Evolutionary conservation across 2,329 filamentous ascomycete species (phyloP).

Genomic region (Fusarium sp.): DNA sequence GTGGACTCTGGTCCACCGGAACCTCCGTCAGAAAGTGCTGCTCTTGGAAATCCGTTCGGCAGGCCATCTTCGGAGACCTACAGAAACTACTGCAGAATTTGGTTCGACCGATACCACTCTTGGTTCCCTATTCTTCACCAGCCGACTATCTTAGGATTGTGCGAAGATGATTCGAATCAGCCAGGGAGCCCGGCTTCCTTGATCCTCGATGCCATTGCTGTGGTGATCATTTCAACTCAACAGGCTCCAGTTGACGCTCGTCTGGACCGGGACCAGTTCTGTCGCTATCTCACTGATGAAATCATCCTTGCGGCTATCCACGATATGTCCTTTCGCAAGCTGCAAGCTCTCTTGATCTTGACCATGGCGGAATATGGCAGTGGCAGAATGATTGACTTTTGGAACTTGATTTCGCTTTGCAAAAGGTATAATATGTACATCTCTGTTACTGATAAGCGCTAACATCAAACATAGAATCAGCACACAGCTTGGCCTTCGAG

Average conservation of each 20-base stretch:
- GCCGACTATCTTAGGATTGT: conserved; percentile 4
- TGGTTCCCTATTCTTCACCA: conserved; percentile 21
- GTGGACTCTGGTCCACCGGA: not conserved
- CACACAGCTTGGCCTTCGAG: conserved; percentile 8
- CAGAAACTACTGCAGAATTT: conserved; percentile 1
- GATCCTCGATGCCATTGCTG: conserved; percentile 15
- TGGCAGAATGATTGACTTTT: conserved; percentile 13
- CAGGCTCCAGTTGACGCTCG: not conserved
- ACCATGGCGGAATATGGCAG: conserved; percentile 14
- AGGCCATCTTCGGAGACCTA: not conserved
- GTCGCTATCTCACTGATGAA: not conserved
- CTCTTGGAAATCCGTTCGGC: no score
- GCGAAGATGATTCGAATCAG: not conserved
- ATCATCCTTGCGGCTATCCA: not conserved
- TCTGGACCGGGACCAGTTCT: not conserved
- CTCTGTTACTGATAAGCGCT: no score
- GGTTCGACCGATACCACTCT: conserved; percentile 18
- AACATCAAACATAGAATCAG: conserved; percentile 1
- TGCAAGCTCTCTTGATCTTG: conserved; percentile 12
- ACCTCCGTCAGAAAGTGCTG: not conserved
- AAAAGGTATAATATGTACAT: not conserved
- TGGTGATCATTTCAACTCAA: conserved; percentile 1
- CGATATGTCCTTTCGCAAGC: conserved; percentile 1
- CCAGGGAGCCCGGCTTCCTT: not conserved
- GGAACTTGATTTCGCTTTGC: conserved; percentile 12